Evolutionary conservation across 257 asterid species (phyloP).

Genomic region (Nicotiana paniculata): DNA sequence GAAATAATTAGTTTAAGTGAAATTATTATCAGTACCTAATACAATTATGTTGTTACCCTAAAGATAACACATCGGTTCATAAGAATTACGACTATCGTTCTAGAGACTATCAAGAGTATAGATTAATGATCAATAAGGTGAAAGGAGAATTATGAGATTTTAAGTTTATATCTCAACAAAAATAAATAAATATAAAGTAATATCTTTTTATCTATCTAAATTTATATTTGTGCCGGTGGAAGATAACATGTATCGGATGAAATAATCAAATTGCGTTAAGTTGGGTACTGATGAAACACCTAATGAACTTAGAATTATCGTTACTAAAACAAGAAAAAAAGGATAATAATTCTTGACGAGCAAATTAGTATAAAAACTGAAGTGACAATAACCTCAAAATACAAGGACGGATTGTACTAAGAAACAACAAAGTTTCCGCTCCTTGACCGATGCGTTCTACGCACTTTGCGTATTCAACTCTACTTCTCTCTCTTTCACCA

Average conservation of each 20-base stretch:
- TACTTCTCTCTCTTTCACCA: constrained; percentile 21
- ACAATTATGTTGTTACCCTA: neutral
- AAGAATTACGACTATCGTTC: no score
- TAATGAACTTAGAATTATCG: neutral
- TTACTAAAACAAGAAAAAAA: neutral
- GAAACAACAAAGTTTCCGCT: neutral
- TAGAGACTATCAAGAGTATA: no score
- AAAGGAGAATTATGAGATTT: no score
- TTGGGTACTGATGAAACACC: no score
- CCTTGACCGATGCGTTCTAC: constrained; percentile 14
- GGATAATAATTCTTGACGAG: neutral
- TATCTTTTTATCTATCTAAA: no score
- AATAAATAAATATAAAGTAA: no score
- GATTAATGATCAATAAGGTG: no score
- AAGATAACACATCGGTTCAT: no score
- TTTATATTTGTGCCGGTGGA: no score
- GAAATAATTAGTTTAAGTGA: neutral
- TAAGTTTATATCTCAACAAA: no score
- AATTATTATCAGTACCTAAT: neutral
- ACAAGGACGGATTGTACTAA: neutral
- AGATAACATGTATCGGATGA: no score
- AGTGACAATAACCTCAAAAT: neutral
- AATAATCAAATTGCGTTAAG: no score
- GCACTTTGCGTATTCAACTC: constrained; percentile 58
- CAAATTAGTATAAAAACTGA: neutral